Evolutionary conservation across 2,329 filamentous ascomycete species (phyloP), one percentile per base, ranked within the genome.

Genomic region (Monosporascus sp.): DNA sequence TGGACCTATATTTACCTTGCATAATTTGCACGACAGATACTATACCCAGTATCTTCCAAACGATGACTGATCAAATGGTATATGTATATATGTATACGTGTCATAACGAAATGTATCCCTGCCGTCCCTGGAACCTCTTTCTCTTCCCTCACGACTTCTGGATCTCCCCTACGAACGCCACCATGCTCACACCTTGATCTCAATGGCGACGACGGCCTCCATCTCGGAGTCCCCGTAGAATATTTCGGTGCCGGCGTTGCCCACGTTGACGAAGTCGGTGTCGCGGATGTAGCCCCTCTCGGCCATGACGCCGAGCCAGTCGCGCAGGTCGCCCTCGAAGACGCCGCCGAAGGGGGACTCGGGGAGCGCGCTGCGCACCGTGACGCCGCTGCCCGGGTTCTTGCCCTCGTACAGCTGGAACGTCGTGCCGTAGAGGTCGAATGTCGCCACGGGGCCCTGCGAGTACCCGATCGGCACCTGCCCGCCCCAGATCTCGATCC

Each of bases 351-450:
- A 60, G 35, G 55, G 48, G 38, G 49, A 37, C 37, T 58, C 25
- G 17, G 47, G 45, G 24, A 63, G 53, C 57, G 60, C 46, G 50
- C 56, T 61, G 6, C 57, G 54, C 3, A 63, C 61, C 2, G 55
- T 61, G 17, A 63, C 57, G 48, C 61, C 60, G 47, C 43, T 62
- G 47, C 15, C 53, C 1, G 57, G 55, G 51, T 62, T 63, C 54
- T 54, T 25, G 50, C 61, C 61, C 46, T 61, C 55, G 54, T 63
- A 63, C 11, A 63, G 52, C 48, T 54, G 55, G 58, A 59, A 63
- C 50, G 48, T 49, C 6, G 52, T 55, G 36, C 59, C 61, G 51
- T 59, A 63, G 7, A 63, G 53, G 14, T 57, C 36, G 31, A 62
- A 31, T 2, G 56, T 60, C 2, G 58, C 58, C 20, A 62, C 59